Base-by-base conservation (phyloP, 352 stramenopile species). In the Phytopythium boreale region DNA sequence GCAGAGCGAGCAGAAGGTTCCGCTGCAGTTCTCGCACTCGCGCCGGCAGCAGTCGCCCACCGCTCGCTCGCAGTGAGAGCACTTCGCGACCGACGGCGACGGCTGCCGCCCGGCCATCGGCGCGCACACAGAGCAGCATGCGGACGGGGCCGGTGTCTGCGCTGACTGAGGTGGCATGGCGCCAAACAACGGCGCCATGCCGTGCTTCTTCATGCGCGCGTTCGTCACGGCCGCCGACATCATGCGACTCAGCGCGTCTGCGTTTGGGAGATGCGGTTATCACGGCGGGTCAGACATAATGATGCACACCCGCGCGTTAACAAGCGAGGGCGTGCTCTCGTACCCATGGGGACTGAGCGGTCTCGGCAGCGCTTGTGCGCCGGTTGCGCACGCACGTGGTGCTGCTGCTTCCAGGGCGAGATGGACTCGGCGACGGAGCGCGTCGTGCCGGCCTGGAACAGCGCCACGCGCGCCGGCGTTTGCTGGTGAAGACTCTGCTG, bases 211-310 rank as follows among this genome's bases (percentile, higher is more conserved):
- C 71, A 91, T 81, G 36, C 82, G 81, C 70, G 82, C 77, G 41
- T 67, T 84, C 39, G 82, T 90, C 63, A 84, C 74, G 37, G 84
- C 84, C 9, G 82, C 82, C 12, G 80, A 87, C 84, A 93, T 93
- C 67, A 93, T 77, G 36, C 80, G 80, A 57, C 77, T 93, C 70
- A 90, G 71, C 24, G 82, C 84, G 63, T 93, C 84, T 93, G 53
- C 10, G 34, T 2, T 39, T 39, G 1, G 7, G 34, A 39, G 34
- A 39, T 2, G 34, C 10, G 34, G 10, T 39, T 22, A 19, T 49
- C 15, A 46, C n/a, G n/a, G n/a, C n/a, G n/a, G n/a, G n/a, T n/a
- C n/a, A n/a, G n/a, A n/a, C n/a, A n/a, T n/a, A n/a, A n/a, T n/a
- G n/a, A n/a, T n/a, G n/a, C n/a, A n/a, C n/a, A n/a, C n/a, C n/a